Base-by-base conservation (phyloP, 306 rosid genomes). In the Abrus pulchellus region DNA sequence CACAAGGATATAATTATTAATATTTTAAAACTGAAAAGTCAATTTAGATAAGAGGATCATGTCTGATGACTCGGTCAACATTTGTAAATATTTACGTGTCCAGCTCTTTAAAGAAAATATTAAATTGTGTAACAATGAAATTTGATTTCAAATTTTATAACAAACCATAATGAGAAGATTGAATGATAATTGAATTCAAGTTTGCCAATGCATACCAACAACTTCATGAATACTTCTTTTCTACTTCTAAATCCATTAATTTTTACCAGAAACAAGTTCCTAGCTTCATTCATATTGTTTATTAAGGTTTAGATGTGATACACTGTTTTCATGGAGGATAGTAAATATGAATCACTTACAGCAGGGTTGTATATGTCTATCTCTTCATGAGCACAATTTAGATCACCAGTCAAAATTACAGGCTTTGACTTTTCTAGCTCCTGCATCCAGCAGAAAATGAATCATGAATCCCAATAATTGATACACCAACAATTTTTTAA, bases 381-480 rank as follows among this genome's bases (percentile, higher is more conserved):
- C 92, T 94, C 99, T 87, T 94, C 89, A 82, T 94, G 97, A 65
- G 99, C 99, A 80, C 99, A 94, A 68, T 94, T 94, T 76, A 94
- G 87, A 87, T 94, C 99, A 83, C 99, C 99, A 1, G 99, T 90
- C 87, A 94, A 90, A 85, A 94, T 82, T 45, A 94, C 95, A 10
- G 99, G 97, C 83, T 94, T 94, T 48, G 89, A 89, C 84, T 90
- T 94, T 82, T 94, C 99, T 80, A 94, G 90, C 85, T 94, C 99
- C 99, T 92, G 89, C 49, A 82, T 44, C 78, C 79, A 84, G 62
- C 67, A 86, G 43, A 81, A 79, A 78, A 69, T 30, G 34, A 65
- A 82, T 14, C 59, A 41, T 34, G 76, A 74, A 76, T 64, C 55
- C 27, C 65, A 48, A 67, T 41, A 49, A 28, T 11, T n/a, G 10